Conservation (phyloP, 495 filamentous ascomycete species). For the Xylaria bambusicola region DNA sequence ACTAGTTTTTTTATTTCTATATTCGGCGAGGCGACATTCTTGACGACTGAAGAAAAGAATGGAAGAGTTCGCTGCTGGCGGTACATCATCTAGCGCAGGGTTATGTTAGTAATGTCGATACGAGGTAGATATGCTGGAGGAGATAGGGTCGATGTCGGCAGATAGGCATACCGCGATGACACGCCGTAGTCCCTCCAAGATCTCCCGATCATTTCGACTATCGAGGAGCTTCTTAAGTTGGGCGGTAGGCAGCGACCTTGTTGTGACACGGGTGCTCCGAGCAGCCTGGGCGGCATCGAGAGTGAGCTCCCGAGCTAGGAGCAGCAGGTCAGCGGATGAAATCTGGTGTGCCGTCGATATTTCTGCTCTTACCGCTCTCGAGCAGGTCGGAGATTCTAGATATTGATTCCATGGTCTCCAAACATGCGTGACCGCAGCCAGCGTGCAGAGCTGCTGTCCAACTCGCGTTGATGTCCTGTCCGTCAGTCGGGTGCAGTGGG, state of each 20-base stretch:
- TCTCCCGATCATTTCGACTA: slow-evolving; percentile 88
- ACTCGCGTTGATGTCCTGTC: slow-evolving; percentile 9
- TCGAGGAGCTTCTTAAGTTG: slow-evolving; percentile 95
- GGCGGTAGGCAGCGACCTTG: slow-evolving; percentile 51
- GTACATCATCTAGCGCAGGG: slow-evolving; percentile 79
- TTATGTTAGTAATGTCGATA: background rate
- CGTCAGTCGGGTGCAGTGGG: background rate
- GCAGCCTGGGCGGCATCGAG: slow-evolving; percentile 92
- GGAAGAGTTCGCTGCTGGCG: slow-evolving; percentile 76
- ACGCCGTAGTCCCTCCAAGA: slow-evolving; percentile 85
- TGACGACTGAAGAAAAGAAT: slow-evolving; percentile 93
- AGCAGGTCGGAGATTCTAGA: slow-evolving; percentile 89
- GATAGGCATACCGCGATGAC: slow-evolving; percentile 74
- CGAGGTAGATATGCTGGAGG: background rate
- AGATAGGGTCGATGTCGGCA: background rate
- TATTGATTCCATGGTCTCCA: slow-evolving; percentile 79
- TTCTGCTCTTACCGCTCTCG: slow-evolving; percentile 71
- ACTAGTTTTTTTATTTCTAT: slow-evolving; percentile 96
- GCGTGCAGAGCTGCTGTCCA: slow-evolving; percentile 27
- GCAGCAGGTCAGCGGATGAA: slow-evolving; percentile 24
- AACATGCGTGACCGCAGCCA: slow-evolving; percentile 21
- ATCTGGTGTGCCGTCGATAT: slow-evolving; percentile 1
- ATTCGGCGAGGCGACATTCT: slow-evolving; percentile 89
- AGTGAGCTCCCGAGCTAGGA: slow-evolving; percentile 86
- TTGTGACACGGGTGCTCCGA: slow-evolving; percentile 52